A percentile compares a stretch with the other conserved stretches of the same genome.
These are phyloP conservation scores for Lepidopterella palustris DNA, from an alignment of 495 filamentous ascomycete genomes.

Conservation along the genomic window DNA sequence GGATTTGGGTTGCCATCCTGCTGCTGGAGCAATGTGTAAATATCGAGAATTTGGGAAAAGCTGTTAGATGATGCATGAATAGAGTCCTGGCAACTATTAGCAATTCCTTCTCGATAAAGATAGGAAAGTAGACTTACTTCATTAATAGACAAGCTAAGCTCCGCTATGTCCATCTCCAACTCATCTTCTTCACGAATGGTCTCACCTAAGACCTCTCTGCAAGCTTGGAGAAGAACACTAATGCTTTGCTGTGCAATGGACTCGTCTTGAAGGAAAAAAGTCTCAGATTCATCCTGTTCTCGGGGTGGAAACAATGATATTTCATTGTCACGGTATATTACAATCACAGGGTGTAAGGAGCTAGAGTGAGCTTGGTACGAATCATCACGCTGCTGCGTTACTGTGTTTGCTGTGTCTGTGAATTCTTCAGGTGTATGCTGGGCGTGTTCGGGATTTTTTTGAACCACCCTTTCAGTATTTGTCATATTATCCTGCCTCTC, in stretches of 20 bases:
- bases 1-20: slow-evolving; percentile 53
- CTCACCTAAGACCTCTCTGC: slow-evolving; percentile 59
- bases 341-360: slow-evolving; percentile 41
- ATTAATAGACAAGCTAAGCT: slow-evolving; percentile 61
- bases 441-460: background rate
- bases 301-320: slow-evolving; percentile 66
- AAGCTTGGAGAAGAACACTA: slow-evolving; percentile 53
- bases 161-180: slow-evolving; percentile 59
- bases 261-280: slow-evolving; percentile 66
- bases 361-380: background rate
- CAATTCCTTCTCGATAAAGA: background rate
- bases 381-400: background rate
- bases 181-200: slow-evolving; percentile 63
- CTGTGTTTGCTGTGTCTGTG: background rate
- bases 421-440: background rate
- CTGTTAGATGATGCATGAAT: background rate
- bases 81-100: background rate
- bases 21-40: slow-evolving; percentile 51
- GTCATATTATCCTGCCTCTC: background rate
- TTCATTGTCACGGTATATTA: slow-evolving; percentile 59
- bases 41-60: slow-evolving; percentile 44
- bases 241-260: slow-evolving; percentile 52
- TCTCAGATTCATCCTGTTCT: slow-evolving; percentile 43
- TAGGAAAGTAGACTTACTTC: slow-evolving; percentile 50
- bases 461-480: too few species aligned